These are phyloP conservation scores for Coemansia erecta DNA, from an alignment of 192 early-diverging fungal species.

Conservation along the genomic window DNA sequence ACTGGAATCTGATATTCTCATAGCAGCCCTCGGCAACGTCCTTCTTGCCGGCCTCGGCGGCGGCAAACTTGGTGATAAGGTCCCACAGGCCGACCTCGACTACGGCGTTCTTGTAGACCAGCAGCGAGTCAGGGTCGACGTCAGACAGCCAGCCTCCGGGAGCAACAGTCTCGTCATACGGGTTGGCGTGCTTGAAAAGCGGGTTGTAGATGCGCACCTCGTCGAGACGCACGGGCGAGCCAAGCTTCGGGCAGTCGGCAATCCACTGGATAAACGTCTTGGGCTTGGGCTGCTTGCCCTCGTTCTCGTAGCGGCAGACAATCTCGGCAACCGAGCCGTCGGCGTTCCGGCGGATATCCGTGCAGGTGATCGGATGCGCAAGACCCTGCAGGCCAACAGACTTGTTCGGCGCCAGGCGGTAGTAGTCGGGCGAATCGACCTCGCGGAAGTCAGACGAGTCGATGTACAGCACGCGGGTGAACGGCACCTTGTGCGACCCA, in stretches of 20 bases:
- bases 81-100: conserved; percentile 83
- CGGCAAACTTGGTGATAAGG: conserved; percentile 55
- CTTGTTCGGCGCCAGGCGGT: conserved; percentile 89
- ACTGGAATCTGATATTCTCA: conserved; percentile 91
- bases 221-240: conserved; percentile 77
- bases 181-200: conserved; percentile 90
- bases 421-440: conserved; percentile 90
- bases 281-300: conserved; percentile 67
- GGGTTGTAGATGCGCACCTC: conserved; percentile 84
- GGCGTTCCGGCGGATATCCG: conserved; percentile 70
- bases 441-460: conserved; percentile 94
- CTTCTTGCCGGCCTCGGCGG: conserved; percentile 42
- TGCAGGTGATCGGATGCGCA: conserved; percentile 84
- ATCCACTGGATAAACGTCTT: conserved; percentile 99
- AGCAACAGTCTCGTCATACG: conserved; percentile 70
- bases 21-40: conserved; percentile 59
- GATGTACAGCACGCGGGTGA: conserved; percentile 92
- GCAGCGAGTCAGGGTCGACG: conserved; percentile 77
- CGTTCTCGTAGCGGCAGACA: conserved; percentile 77
- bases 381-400: conserved; percentile 91
- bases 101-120: conserved; percentile 65
- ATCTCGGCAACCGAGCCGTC: conserved; percentile 83
- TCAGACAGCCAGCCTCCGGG: conserved; percentile 92
- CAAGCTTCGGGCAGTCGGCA: conserved; percentile 76
- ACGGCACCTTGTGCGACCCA: conserved; percentile 85